A percentile compares a stretch with the other conserved stretches of the same genome.
Evolutionary conservation across 352 stramenopile genomes (phyloP).

Genomic region (Pythium apleroticum): DNA sequence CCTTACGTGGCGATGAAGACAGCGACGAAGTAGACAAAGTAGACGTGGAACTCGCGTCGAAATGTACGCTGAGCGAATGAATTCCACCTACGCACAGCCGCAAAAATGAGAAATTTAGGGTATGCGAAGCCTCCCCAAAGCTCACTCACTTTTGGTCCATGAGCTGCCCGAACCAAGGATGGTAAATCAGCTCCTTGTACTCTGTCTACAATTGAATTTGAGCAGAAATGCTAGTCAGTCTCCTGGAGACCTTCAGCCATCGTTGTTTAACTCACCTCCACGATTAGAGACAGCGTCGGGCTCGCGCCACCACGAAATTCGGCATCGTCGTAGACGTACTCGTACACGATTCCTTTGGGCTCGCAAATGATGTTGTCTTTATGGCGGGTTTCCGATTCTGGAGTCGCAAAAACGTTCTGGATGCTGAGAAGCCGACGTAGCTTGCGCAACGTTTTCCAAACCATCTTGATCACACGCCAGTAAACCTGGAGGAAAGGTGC

Average conservation of each 20-base stretch:
- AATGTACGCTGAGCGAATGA: conserved; percentile 70
- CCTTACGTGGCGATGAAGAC: conserved; percentile 74
- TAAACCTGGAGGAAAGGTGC: conserved; percentile 31
- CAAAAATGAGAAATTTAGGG: neutral
- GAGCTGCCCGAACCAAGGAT: conserved; percentile 74
- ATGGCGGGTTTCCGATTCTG: conserved; percentile 34
- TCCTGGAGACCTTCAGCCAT: neutral
- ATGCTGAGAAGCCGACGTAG: conserved; percentile 61
- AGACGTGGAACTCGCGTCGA: conserved; percentile 72
- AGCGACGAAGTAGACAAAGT: conserved; percentile 72
- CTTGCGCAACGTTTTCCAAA: conserved; percentile 48
- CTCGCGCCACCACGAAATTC: conserved; percentile 62
- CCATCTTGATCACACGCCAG: conserved; percentile 41
- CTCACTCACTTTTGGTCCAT: conserved; percentile 71
- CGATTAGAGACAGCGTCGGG: conserved; percentile 57
- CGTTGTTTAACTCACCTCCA: conserved; percentile 44
- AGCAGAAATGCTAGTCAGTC: neutral
- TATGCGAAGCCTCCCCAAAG: neutral
- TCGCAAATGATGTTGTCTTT: conserved; percentile 72
- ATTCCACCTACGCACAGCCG: conserved; percentile 55
- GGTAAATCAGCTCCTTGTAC: conserved; percentile 73
- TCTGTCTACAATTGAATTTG: conserved; percentile 59
- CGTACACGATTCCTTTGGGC: conserved; percentile 78
- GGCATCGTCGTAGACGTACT: conserved; percentile 80
- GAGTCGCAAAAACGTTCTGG: conserved; percentile 58